A percentile compares a stretch with the other conserved stretches of the same genome.
These are phyloP conservation scores for Brassica juncea DNA, from an alignment of 345 rosid species.

Conservation along the genomic window DNA sequence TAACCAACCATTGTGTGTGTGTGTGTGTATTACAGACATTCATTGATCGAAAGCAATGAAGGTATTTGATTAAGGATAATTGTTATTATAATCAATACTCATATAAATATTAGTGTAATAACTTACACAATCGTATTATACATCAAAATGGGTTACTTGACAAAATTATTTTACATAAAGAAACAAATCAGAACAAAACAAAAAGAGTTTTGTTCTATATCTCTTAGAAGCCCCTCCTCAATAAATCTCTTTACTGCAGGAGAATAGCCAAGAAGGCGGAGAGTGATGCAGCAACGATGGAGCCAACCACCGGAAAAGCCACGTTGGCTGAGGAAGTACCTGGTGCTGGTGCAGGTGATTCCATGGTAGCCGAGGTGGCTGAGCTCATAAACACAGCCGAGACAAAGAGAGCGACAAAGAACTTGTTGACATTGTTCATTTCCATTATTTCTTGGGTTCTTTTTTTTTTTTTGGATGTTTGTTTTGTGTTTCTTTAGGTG, in stretches of 20 bases:
- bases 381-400: slow-evolving; percentile 54
- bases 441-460: slow-evolving; percentile 38
- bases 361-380: slow-evolving; percentile 50
- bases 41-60: slow-evolving; percentile 1
- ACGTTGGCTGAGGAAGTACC: slow-evolving; percentile 28
- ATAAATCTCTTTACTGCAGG: slow-evolving; percentile 30
- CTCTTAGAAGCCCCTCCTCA: slow-evolving; percentile 9
- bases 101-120: slow-evolving; percentile 22
- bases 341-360: slow-evolving; percentile 47
- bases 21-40: slow-evolving; percentile 22
- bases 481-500: not conserved
- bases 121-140: slow-evolving; percentile 28
- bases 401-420: slow-evolving; percentile 44
- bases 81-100: slow-evolving; percentile 24
- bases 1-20: not conserved
- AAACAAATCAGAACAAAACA: slow-evolving; percentile 23
- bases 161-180: slow-evolving; percentile 5
- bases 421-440: slow-evolving; percentile 57
- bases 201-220: slow-evolving; percentile 6
- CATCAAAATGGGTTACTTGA: slow-evolving; percentile 31
- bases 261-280: slow-evolving; percentile 39
- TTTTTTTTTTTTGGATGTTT: not conserved
- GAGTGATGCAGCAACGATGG: slow-evolving; percentile 48
- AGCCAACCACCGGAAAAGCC: slow-evolving; percentile 48
- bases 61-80: slow-evolving; percentile 4